Percentiles rank a stretch among this genome's conserved stretches.
Evolutionary conservation across 73 alveolate species (phyloP).

Genomic region (Breviolum minutum): DNA sequence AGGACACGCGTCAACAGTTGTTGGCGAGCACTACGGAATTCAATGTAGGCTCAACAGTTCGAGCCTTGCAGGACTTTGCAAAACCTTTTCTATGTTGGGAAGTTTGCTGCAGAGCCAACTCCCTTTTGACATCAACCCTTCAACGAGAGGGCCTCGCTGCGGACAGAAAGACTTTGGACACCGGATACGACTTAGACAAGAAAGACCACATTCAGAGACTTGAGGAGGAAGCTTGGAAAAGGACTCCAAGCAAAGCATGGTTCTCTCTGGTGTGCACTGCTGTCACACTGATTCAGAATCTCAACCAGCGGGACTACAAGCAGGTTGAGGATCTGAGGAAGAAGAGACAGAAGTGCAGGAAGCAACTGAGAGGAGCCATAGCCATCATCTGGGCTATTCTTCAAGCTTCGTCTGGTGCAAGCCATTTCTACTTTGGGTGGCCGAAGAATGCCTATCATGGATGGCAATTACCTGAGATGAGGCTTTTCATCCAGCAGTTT

Average conservation of each 20-base stretch:
- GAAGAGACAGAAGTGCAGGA: neutral
- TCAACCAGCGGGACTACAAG: neutral
- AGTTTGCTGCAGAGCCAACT: neutral
- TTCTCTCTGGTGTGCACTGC: neutral
- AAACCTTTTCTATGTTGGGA: neutral
- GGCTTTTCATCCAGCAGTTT: neutral
- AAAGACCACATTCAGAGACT: neutral
- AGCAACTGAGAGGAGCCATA: neutral
- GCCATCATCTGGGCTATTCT: neutral
- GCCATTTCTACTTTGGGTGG: neutral
- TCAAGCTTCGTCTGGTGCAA: neutral
- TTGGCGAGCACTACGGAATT: neutral
- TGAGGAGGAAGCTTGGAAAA: neutral
- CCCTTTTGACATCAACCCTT: neutral
- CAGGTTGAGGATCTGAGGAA: neutral
- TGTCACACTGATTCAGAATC: neutral
- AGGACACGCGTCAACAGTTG: neutral
- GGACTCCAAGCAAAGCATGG: neutral
- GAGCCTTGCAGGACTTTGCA: slow-evolving; percentile 10
- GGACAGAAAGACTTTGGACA: neutral
- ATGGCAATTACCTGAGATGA: neutral
- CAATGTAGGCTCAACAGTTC: neutral
- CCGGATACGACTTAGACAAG: slow-evolving; percentile 4
- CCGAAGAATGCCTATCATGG: neutral
- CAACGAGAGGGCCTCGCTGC: neutral